Conservation (phyloP, 2,329 filamentous ascomycete genomes). For the Penicillium frequentans region DNA sequence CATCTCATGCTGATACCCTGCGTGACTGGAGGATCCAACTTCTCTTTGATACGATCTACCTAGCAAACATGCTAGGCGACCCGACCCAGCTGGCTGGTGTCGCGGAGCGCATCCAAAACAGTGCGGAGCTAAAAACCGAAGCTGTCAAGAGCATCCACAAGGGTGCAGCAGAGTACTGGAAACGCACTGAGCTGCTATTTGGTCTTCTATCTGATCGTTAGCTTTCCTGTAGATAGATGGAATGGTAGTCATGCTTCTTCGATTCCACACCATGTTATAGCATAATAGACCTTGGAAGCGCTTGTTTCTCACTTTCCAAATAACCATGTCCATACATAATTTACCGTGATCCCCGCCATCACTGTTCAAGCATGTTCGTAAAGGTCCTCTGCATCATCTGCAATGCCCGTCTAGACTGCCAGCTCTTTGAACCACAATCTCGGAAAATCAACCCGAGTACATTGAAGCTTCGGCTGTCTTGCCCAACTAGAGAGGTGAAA, state of each 20-base stretch:
- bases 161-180: slow-evolving; percentile 75
- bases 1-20: slow-evolving; percentile 10
- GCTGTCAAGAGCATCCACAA: slow-evolving; percentile 59
- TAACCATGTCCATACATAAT: too few relatives aligned
- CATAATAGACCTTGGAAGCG: neutral
- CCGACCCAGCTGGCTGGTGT: slow-evolving; percentile 48
- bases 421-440: too few relatives aligned
- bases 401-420: too few relatives aligned
- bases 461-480: too few relatives aligned
- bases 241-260: neutral
- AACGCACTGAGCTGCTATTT: slow-evolving; percentile 78
- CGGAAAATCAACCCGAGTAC: too few relatives aligned
- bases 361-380: too few relatives aligned
- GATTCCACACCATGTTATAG: neutral
- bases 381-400: too few relatives aligned
- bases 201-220: slow-evolving; percentile 60
- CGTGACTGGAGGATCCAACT: slow-evolving; percentile 39
- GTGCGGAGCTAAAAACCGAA: slow-evolving; percentile 51
- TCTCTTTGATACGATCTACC: slow-evolving; percentile 39
- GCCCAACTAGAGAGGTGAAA: too few relatives aligned
- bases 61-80: slow-evolving; percentile 27
- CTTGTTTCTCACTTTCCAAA: too few relatives aligned
- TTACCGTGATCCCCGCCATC: too few relatives aligned
- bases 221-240: neutral
- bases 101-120: slow-evolving; percentile 45